Percentiles rank a stretch among this genome's conserved stretches.
Evolutionary conservation across 1,139 yeast species (phyloP).

Genomic region (Ogataea hybrid): DNA sequence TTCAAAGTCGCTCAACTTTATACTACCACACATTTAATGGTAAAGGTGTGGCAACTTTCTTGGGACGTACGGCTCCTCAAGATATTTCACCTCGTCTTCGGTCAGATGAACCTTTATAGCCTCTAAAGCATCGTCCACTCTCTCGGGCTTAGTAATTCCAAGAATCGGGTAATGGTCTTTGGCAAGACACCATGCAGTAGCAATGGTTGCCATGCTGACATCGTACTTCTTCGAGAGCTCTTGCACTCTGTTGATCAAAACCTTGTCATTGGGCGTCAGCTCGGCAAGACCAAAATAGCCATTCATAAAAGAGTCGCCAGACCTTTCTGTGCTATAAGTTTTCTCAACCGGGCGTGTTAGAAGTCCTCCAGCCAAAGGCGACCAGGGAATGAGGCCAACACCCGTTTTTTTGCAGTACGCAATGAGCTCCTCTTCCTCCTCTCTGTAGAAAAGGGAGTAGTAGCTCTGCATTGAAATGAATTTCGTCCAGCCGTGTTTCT

Average conservation of each 20-base stretch:
- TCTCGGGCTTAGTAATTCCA: slow-evolving; percentile 47
- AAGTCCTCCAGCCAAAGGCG: slow-evolving; percentile 48
- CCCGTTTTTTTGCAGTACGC: slow-evolving; percentile 48
- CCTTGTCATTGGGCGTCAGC: slow-evolving; percentile 32
- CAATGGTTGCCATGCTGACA: slow-evolving; percentile 50
- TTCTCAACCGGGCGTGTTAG: slow-evolving; percentile 40
- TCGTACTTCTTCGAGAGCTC: slow-evolving; percentile 44
- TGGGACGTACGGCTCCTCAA: slow-evolving; percentile 21
- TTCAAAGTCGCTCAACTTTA: background rate
- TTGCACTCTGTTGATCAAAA: slow-evolving; percentile 52
- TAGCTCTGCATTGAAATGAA: slow-evolving; percentile 60
- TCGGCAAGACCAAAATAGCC: slow-evolving; percentile 11
- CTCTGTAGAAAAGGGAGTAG: slow-evolving; percentile 54
- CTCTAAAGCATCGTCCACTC: slow-evolving; percentile 54
- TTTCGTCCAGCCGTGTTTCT: slow-evolving; percentile 49
- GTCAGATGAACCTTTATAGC: slow-evolving; percentile 44
- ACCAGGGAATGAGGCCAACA: slow-evolving; percentile 51
- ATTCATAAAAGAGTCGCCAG: slow-evolving; percentile 11
- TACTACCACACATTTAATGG: background rate
- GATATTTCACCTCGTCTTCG: slow-evolving; percentile 21
- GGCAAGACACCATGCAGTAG: slow-evolving; percentile 52
- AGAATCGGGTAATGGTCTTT: slow-evolving; percentile 51
- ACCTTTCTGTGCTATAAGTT: slow-evolving; percentile 13
- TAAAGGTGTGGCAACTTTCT: slow-evolving; percentile 7
- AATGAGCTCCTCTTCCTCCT: slow-evolving; percentile 60